These are phyloP conservation scores for Zea luxurians DNA, from an alignment of 176 grass and related monocot species.

Conservation along the genomic window DNA sequence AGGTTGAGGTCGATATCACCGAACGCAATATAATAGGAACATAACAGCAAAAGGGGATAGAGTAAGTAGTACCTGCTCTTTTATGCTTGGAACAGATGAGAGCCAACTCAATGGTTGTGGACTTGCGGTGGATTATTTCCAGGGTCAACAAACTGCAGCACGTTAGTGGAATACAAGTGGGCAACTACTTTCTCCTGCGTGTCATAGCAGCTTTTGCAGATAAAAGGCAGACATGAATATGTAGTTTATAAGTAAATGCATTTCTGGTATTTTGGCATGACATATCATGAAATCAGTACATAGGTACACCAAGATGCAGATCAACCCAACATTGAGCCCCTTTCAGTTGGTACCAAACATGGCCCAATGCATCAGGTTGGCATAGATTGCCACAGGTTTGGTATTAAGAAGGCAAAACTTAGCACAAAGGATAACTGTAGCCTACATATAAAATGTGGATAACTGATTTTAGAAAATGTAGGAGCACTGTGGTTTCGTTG, in stretches of 20 bases:
- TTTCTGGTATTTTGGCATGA: neutral
- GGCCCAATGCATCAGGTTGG: neutral
- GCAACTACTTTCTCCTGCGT: slow-evolving; percentile 19
- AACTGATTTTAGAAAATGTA: neutral
- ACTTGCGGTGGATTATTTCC: neutral
- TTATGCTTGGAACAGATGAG: slow-evolving; percentile 26
- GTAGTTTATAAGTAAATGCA: slow-evolving; percentile 14
- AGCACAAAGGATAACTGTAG: neutral
- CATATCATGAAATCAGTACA: neutral
- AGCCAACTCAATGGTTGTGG: slow-evolving; percentile 19
- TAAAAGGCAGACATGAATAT: neutral
- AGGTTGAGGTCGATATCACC: slow-evolving; percentile 22
- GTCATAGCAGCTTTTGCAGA: neutral
- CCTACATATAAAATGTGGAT: neutral
- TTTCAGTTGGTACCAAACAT: neutral
- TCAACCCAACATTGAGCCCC: neutral
- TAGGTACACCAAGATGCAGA: neutral
- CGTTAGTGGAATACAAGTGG: slow-evolving; percentile 29
- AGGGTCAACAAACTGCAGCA: slow-evolving; percentile 42
- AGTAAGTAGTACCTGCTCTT: slow-evolving; percentile 32
- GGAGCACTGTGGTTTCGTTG: neutral
- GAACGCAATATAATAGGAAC: slow-evolving; percentile 28
- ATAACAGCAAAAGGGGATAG: neutral
- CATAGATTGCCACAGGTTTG: neutral
- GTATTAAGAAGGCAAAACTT: slow-evolving; percentile 9